phyloP scores from a whole-genome alignment of 2,329 filamentous ascomycete species.

The Apiospora sp. region DNA sequence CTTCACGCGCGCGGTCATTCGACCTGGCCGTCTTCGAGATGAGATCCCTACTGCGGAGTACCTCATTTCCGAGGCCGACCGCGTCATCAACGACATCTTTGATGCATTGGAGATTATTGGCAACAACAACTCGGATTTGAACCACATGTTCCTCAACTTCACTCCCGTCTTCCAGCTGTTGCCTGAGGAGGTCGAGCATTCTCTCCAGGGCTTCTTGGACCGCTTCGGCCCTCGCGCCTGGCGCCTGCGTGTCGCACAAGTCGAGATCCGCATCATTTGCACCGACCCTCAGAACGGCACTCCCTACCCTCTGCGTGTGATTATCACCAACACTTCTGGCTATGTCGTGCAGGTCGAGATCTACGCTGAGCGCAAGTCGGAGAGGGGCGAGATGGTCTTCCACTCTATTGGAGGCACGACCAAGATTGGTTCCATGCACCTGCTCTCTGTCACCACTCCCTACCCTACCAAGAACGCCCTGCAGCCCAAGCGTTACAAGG shows the following conservation, averaged over 20 bases:
- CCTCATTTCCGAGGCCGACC: conserved; percentile 94
- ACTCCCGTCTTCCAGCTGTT: conserved; percentile 93
- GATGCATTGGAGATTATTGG: conserved; percentile 98
- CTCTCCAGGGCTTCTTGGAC: conserved; percentile 92
- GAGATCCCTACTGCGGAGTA: conserved; percentile 99
- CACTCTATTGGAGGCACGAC: conserved; percentile 95
- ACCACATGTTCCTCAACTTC: conserved; percentile 99
- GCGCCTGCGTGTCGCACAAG: conserved; percentile 95
- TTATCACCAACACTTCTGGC: conserved; percentile 97
- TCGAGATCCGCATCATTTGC: conserved; percentile 98
- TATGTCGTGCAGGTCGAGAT: conserved; percentile 98
- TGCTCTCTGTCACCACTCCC: conserved; percentile 88
- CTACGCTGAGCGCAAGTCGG: conserved; percentile 96
- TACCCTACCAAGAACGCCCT: conserved; percentile 99
- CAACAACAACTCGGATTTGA: conserved; percentile 98
- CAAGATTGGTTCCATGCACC: conserved; percentile 94
- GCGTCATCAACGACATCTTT: conserved; percentile 96
- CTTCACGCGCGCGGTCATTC: conserved; percentile 95
- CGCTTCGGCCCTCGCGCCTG: conserved; percentile 94
- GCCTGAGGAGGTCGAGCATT: conserved; percentile 89
- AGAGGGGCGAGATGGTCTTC: conserved; percentile 98
- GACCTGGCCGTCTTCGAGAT: conserved; percentile 91
- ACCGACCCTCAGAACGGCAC: conserved; percentile 85
- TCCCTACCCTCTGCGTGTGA: conserved; percentile 90
- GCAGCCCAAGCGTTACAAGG: conserved; percentile 99